These are phyloP conservation scores for Mycena filopes DNA, from an alignment of 768 basidiomycete species.

Conservation along the genomic window DNA sequence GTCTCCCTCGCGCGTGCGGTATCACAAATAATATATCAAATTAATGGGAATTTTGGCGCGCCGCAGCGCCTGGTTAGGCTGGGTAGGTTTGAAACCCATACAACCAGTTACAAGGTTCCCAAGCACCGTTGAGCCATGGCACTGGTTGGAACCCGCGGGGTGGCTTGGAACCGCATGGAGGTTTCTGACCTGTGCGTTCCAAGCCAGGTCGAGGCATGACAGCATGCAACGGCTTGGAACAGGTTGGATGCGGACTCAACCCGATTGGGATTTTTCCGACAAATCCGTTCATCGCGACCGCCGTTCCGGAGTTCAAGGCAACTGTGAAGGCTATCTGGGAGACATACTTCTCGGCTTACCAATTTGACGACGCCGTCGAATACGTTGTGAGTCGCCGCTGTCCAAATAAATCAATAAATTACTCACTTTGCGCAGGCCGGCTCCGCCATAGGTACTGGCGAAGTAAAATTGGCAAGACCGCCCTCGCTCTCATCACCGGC, in stretches of 20 bases:
- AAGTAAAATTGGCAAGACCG: slow-evolving; percentile 6
- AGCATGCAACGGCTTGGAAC: no score
- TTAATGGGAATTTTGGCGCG: not conserved
- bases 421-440: not conserved
- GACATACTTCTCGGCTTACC: not conserved
- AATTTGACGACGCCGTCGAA: not conserved
- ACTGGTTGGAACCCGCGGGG: not conserved
- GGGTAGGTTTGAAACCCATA: not conserved
- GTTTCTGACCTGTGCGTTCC: not conserved
- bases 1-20: no score
- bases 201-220: no score
- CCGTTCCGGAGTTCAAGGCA: not conserved
- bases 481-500: not conserved
- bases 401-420: no score
- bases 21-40: not conserved
- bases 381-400: not conserved
- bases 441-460: not conserved
- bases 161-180: not conserved
- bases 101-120: not conserved
- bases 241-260: no score
- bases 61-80: not conserved
- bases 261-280: no score
- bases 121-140: not conserved
- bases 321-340: not conserved
- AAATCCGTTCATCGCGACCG: not conserved